Base-by-base conservation (phyloP, 78 protist species). In the Pigoraptor vietnamica region DNA sequence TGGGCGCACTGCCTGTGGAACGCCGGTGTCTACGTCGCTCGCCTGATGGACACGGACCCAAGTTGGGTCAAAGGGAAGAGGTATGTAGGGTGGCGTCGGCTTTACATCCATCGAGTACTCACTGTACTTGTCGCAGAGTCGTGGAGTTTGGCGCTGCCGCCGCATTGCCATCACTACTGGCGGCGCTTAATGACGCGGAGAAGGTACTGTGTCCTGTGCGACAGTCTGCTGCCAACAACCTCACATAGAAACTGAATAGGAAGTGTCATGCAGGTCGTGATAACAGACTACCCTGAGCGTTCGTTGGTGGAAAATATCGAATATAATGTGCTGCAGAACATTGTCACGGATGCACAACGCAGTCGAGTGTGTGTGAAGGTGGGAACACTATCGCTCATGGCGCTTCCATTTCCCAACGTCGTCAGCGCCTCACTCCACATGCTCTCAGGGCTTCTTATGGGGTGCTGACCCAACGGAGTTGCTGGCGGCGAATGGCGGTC, bases 1-100 rank as follows among this genome's bases (percentile, higher is more conserved):
- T 84, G 88, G 88, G 88, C 88, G 40, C 88, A 84, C 29, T 84
- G 88, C 40, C 23, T 84, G 29, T 84, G 88, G 88, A 84, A 84
- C 9, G 88, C 88, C 2, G 88, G 88, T 19, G 88, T 84, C 25
- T 1, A 1, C 25, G 37, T 84, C 2, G 88, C 39, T 0, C 40
- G 9, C 29, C 67, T 48, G 6, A 6, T 48, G 67, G 67, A 48
- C 14, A 48, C 6, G 67, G 67, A 48, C 29, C 67, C 67, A 21
- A 14, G 14, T 21, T 14, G 67, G 14, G 67, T 48, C 29, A 6
- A 21, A 14, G 67, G 67, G 14, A 48, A 48, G 67, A 48, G 67
- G 67, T 48, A 48, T 21, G 67, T 6, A 48, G 6, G 67, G 67
- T 21, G 67, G 14, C 67, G 6, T 48, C 14, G 29, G 6, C 14